These are phyloP conservation scores for Plasmodium coatneyi DNA, from an alignment of 169 alveolate species.

Conservation along the genomic window DNA sequence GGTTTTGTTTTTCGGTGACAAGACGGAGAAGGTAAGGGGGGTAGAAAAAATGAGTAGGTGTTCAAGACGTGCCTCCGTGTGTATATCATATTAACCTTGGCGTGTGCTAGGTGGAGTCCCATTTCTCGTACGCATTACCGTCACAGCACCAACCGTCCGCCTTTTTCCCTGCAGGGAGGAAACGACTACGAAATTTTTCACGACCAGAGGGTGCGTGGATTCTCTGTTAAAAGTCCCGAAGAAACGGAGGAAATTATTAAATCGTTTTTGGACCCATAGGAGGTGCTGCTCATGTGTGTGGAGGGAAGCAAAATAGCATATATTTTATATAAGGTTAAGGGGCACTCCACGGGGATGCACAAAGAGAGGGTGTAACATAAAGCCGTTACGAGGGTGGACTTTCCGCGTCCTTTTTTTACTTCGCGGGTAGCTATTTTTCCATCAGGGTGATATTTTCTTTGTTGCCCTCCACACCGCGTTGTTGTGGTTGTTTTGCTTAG, in stretches of 20 bases:
- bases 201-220: not conserved
- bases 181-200: not conserved
- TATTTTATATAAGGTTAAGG: not conserved
- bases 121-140: not conserved
- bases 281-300: not conserved
- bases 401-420: too few relatives aligned
- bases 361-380: not conserved
- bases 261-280: not conserved
- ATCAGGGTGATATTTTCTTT: not conserved
- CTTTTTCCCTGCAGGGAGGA: not conserved
- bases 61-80: not conserved
- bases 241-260: not conserved
- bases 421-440: not conserved
- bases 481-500: not conserved
- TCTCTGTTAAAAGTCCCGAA: not conserved
- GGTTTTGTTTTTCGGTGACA: constrained; percentile 95
- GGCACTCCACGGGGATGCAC: not conserved
- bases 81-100: not conserved
- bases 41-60: not conserved
- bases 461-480: not conserved
- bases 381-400: not conserved
- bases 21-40: constrained; percentile 81
- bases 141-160: not conserved
- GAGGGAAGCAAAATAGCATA: not conserved
- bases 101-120: not conserved